Base-by-base conservation (phyloP, 139 green algal genomes). In the Tetratostichococcus sp. region DNA sequence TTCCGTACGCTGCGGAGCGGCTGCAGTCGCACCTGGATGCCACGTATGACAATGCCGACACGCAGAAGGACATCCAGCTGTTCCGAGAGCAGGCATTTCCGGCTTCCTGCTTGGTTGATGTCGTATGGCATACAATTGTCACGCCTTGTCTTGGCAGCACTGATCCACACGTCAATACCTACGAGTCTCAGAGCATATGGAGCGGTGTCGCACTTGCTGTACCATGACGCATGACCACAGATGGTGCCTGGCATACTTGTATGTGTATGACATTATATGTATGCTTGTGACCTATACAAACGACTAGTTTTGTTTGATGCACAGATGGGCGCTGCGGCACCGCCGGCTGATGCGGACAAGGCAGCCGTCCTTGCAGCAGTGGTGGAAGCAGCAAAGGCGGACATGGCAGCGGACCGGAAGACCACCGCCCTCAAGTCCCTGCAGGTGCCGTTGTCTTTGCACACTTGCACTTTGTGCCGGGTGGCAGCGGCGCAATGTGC, bases 331-430 rank as follows among this genome's bases (percentile, higher is more conserved):
- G 19, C 2, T 26, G 14, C 43, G 30, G 75, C 80, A 5, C 75
- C 77, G 23, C 34, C 31, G 0, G 11, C 70, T 1, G 25, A 39
- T 26, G 75, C 57, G 11, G 62, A 43, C 43, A 73, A 79, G 65
- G 83, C 69, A 31, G 72, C 59, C 4, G 82, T 93, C 11, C 67
- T 95, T 17, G 82, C 77, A 1, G 87, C 83, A 2, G 82, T 85
- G 19, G 83, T 91, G 32, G 67, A 32, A 3, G 90, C 80, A 80
- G 89, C 93, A 43, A 67, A 91, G 33, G 83, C 73, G 1, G 81
- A 89, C 69, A 97, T 97, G 74, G 80, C 74, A 0, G 83, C 71
- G 2, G 93, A 98, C 83, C 79, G 84, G 25, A 94, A 94, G 78
- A 80, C 68, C 2, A 82, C 80, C 1, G 72, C 79, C 19, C 82